Percentiles rank a stretch among this genome's conserved stretches.
These are phyloP conservation scores for Globisporangium uncinulatum DNA, from an alignment of 352 stramenopile species.

Conservation along the genomic window DNA sequence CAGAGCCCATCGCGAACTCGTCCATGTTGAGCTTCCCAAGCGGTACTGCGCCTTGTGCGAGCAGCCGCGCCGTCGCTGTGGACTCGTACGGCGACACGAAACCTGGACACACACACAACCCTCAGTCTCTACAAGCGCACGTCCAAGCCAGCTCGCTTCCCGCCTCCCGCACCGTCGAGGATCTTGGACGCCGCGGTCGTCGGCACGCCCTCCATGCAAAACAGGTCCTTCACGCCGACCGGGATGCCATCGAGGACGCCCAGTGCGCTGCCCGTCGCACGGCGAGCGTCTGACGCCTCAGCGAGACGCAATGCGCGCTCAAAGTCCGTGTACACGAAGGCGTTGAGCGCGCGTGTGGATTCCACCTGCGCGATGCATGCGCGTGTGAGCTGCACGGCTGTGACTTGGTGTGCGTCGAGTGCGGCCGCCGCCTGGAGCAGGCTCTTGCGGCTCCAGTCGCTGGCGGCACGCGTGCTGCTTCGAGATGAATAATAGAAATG, in stretches of 20 bases:
- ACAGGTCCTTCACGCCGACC: constrained; percentile 95
- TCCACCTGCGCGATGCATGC: constrained; percentile 75
- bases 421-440: constrained; percentile 48
- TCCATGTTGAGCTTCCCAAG: constrained; percentile 98
- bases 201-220: constrained; percentile 87
- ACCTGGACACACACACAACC: constrained; percentile 17
- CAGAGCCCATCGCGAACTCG: constrained; percentile 98
- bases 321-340: constrained; percentile 76
- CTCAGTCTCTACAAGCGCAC: background rate
- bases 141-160: background rate
- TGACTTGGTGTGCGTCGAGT: constrained; percentile 38
- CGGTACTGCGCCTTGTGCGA: constrained; percentile 87
- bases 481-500: too few species aligned
- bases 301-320: constrained; percentile 66
- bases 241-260: constrained; percentile 93
- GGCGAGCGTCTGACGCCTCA: constrained; percentile 70
- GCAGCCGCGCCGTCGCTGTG: constrained; percentile 77
- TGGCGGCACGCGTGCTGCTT: constrained; percentile 17
- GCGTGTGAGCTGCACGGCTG: constrained; percentile 55
- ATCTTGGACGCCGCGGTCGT: constrained; percentile 90
- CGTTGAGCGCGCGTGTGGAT: constrained; percentile 61
- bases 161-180: constrained; percentile 38
- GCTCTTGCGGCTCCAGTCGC: constrained; percentile 58
- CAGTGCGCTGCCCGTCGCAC: constrained; percentile 27
- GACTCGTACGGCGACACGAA: constrained; percentile 91